Evolutionary conservation across 805 yeast species (phyloP), one percentile per base, ranked within the genome.

Genomic region (Saturnispora zaruensis): DNA sequence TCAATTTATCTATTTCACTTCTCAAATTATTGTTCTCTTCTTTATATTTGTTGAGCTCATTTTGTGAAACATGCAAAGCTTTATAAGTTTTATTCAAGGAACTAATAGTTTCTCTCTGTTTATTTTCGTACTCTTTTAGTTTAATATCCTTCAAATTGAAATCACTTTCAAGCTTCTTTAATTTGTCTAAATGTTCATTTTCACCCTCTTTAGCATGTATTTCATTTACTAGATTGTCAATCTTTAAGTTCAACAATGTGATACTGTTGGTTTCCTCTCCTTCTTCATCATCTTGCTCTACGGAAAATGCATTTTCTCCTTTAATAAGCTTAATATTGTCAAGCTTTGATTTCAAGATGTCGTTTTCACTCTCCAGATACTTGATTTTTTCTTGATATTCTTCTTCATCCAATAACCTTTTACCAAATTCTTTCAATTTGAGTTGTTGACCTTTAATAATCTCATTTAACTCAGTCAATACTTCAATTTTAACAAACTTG

Each of bases 1-100:
- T 77, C 63, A 84, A 69, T 55, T 85, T 90, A 52, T 85, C 87
- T 49, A 85, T 66, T 63, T 89, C 91, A 48, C 74, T 75, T 52
- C 72, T 69, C 48, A 88, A 70, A 54, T 75, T 75, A 44, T 73
- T 77, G 51, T 80, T 76, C 18, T 71, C 57, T 13, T 74, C 79
- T 57, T 77, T 82, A 61, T 78, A 81, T 61, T 74, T 78, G 30
- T 73, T 72, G 52, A 84, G 67, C 64, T 89, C 96, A 43, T 75
- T 78, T 58, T 88, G 88, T 7, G 91, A 82, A 55, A 82, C 60
- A 44, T 78, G 78, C 49, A 89, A 73, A 0, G 96, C 96, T 54
- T 76, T 78, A 50, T 84, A 82, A 13, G 91, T 81, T 62, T 82
- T 87, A 57, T 78, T 79, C 30, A 87, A 82, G 23, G 87, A 79